Base-by-base conservation (phyloP, 2,329 filamentous ascomycete genomes). In the Verticillium dahliae region DNA sequence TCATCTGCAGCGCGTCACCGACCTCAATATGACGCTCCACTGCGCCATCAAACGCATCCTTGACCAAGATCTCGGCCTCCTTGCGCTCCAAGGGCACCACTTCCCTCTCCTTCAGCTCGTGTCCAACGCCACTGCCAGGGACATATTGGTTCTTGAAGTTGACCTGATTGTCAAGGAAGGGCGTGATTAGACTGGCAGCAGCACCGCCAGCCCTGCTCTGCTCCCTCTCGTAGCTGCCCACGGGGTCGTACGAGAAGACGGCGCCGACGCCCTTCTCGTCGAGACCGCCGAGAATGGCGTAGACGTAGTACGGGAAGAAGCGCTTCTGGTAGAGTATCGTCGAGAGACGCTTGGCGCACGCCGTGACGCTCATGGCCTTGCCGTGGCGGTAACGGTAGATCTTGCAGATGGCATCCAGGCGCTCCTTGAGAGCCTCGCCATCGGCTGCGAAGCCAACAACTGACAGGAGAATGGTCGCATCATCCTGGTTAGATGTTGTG, bases 131-230 rank as follows among this genome's bases (percentile, higher is more conserved):
- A 69, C 90, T 94, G 56, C 89, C 91, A 11, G 94, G 92, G 61
- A 95, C 83, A 74, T 97, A 96, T 81, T 97, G 94, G 76, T 99
- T 99, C 85, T 97, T 99, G 83, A 94, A 94, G 81, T 98, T 98
- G 81, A 99, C 95, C 79, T 99, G 96, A 76, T 99, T 99, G 77
- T 99, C 95, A 72, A 99, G 80, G 83, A 99, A 99, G 1, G 95
- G 95, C 91, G 97, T 99, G 78, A 99, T 99, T 76, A 99, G 80
- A 71, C 91, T 95, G 60, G 92, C 90, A 22, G 93, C 93, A 14
- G 95, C 93, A 70, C 95, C 95, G 52, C 91, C 95, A 39, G 95
- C 93, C 67, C 94, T 88, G 80, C 93, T 97, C 80, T 96, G 91
- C 80, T 99, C 95, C 67, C 95, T 84, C 83, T 99, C 95, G 79